A percentile compares a stretch with the other conserved stretches of the same genome.
Evolutionary conservation across 139 green algal species (phyloP).

Genomic region (Ettlia oleoabundans): DNA sequence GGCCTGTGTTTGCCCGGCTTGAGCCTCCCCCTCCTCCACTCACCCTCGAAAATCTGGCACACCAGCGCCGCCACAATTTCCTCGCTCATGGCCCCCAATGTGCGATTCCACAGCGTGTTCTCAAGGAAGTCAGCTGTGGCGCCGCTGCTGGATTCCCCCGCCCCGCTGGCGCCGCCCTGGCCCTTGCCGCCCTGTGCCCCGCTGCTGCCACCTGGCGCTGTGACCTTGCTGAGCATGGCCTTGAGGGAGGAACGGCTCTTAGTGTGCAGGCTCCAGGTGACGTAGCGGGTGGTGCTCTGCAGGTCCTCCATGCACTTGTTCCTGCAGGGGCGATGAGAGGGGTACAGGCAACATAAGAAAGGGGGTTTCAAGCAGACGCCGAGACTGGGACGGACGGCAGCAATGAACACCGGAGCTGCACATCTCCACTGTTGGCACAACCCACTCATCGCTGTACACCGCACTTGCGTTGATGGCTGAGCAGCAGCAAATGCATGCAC

Average conservation of each 20-base stretch:
- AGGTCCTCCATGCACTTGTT: slow-evolving; percentile 93
- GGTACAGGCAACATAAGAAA: neutral
- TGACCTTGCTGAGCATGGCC: slow-evolving; percentile 73
- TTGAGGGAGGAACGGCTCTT: slow-evolving; percentile 72
- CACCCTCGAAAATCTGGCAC: slow-evolving; percentile 82
- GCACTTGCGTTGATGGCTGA: too few species aligned
- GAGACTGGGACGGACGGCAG: too few species aligned
- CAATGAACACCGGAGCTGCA: too few species aligned
- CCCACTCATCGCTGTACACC: too few species aligned
- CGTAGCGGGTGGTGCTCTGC: slow-evolving; percentile 86
- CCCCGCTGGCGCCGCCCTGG: neutral
- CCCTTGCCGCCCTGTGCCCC: neutral
- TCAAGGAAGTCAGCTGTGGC: slow-evolving; percentile 72
- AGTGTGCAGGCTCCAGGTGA: slow-evolving; percentile 94
- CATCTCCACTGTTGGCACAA: too few species aligned
- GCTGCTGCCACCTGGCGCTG: neutral
- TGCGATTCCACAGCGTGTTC: slow-evolving; percentile 87
- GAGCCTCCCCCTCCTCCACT: too few species aligned
- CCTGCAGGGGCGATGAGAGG: neutral
- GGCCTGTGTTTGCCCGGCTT: too few species aligned
- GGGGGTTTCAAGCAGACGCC: neutral
- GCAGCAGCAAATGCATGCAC: too few species aligned
- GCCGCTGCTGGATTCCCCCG: slow-evolving; percentile 20
- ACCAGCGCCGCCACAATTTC: slow-evolving; percentile 94
- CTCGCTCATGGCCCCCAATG: slow-evolving; percentile 80